Percentiles rank a stretch among this genome's conserved stretches.
Conservation (phyloP, 2,329 filamentous ascomycete genomes). For the Didymella arachidicola region DNA sequence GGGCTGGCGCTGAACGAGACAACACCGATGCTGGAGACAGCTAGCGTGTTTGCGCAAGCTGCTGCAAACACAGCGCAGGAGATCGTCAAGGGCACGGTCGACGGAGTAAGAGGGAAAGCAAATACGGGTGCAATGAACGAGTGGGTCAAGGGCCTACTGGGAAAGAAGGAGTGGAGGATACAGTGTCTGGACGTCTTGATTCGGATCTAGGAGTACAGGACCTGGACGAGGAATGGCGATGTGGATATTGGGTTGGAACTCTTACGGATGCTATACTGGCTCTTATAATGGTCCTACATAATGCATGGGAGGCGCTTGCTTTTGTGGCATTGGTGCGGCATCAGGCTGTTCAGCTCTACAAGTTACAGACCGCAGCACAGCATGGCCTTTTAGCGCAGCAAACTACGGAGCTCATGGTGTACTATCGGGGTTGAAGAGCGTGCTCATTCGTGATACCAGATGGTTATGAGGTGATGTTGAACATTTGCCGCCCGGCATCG, state of each 20-base stretch:
- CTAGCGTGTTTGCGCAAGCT: conserved; percentile 70
- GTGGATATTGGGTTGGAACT: not conserved
- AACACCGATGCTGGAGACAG: conserved; percentile 61
- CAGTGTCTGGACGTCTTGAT: conserved; percentile 91
- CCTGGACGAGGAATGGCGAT: not conserved
- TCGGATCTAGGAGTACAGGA: conserved; percentile 58
- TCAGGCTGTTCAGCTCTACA: conserved; percentile 1
- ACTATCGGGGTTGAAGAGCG: not conserved
- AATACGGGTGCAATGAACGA: conserved; percentile 72
- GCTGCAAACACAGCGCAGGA: conserved; percentile 61
- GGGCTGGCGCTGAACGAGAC: conserved; percentile 44
- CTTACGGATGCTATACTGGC: not conserved
- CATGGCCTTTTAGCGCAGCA: not conserved
- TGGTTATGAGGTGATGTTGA: not conserved
- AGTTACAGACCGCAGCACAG: not conserved
- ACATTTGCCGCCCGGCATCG: not conserved
- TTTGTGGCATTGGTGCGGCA: conserved; percentile 36
- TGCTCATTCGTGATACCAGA: not conserved
- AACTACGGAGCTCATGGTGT: not conserved
- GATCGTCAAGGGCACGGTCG: conserved; percentile 38
- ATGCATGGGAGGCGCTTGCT: conserved; percentile 31
- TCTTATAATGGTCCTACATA: not conserved
- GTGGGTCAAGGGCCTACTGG: conserved; percentile 83
- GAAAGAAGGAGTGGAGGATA: conserved; percentile 85
- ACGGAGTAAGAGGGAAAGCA: conserved; percentile 40